These are phyloP conservation scores for Boletus holoroseus DNA, from an alignment of 1,284 basidiomycete species.

Conservation along the genomic window DNA sequence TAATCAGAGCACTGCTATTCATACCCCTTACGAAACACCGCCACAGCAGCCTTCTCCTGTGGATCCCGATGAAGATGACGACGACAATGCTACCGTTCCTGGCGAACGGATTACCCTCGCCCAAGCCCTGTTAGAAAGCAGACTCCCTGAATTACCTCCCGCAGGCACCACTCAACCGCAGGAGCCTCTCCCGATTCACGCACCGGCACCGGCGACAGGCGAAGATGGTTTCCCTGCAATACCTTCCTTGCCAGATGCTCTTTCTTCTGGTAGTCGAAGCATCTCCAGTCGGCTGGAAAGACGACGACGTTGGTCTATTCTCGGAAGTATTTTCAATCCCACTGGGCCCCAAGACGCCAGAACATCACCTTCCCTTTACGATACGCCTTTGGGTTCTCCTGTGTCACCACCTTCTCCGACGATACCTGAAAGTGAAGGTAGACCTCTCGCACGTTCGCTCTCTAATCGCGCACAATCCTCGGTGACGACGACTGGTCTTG, in stretches of 20 bases:
- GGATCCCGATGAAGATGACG: slow-evolving; percentile 61
- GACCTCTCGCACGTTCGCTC: slow-evolving; percentile 25
- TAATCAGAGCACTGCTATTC: slow-evolving; percentile 9
- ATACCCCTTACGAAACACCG: slow-evolving; percentile 17
- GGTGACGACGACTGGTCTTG: slow-evolving; percentile 4
- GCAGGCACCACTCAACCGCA: slow-evolving; percentile 59
- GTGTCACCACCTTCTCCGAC: slow-evolving; percentile 10
- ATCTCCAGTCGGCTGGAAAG: slow-evolving; percentile 25
- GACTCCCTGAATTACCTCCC: slow-evolving; percentile 67
- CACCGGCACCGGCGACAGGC: slow-evolving; percentile 34
- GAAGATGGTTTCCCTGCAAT: slow-evolving; percentile 44
- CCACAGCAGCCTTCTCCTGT: slow-evolving; percentile 33
- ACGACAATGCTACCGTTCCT: slow-evolving; percentile 35
- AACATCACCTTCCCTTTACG: slow-evolving; percentile 24
- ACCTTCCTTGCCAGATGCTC: slow-evolving; percentile 46
- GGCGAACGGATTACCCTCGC: slow-evolving; percentile 61
- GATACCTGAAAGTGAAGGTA: slow-evolving; percentile 16
- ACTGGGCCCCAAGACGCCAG: slow-evolving; percentile 24
- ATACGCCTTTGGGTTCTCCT: slow-evolving; percentile 19
- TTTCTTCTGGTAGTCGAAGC: slow-evolving; percentile 33
- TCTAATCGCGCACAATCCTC: slow-evolving; percentile 22
- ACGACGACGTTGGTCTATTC: slow-evolving; percentile 41
- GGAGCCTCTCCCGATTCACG: slow-evolving; percentile 56
- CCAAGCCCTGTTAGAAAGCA: slow-evolving; percentile 70
- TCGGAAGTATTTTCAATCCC: slow-evolving; percentile 41